Conservation (phyloP, 192 early-diverging fungal genomes). For the Coemansia sp. region DNA sequence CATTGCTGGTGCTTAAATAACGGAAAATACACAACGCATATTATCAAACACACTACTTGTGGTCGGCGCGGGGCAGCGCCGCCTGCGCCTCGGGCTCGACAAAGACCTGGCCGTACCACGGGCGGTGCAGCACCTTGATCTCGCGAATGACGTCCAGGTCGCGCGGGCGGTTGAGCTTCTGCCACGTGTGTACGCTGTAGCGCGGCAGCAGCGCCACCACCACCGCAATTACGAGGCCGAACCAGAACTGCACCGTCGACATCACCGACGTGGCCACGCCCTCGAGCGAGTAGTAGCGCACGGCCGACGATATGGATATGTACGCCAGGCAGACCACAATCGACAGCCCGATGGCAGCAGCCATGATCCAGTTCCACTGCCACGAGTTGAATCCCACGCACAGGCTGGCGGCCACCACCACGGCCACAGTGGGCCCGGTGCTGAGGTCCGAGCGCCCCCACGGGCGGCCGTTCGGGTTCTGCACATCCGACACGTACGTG, state of each 20-base stretch:
- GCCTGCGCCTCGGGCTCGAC: constrained; percentile 36
- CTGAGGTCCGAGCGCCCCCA: constrained; percentile 66
- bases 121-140: constrained; percentile 50
- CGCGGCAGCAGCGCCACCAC: constrained; percentile 68
- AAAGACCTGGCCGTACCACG: constrained; percentile 53
- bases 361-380: constrained; percentile 82
- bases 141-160: constrained; percentile 65
- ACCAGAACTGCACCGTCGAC: constrained; percentile 67
- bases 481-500: constrained; percentile 51
- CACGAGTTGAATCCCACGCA: constrained; percentile 72
- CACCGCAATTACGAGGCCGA: constrained; percentile 64
- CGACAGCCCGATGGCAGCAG: constrained; percentile 59
- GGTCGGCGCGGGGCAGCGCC: constrained; percentile 12
- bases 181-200: constrained; percentile 62
- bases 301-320: constrained; percentile 61
- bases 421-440: constrained; percentile 71
- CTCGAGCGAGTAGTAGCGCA: constrained; percentile 58
- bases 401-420: constrained; percentile 78
- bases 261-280: constrained; percentile 68
- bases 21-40: constrained; percentile 2
- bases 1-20: background rate
- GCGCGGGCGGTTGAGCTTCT: constrained; percentile 61
- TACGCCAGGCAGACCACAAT: constrained; percentile 66
- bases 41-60: constrained; percentile 4
- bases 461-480: constrained; percentile 54